Evolutionary conservation across 176 grass and related monocot genomes (phyloP).

Genomic region (Phyllostachys edulis): DNA sequence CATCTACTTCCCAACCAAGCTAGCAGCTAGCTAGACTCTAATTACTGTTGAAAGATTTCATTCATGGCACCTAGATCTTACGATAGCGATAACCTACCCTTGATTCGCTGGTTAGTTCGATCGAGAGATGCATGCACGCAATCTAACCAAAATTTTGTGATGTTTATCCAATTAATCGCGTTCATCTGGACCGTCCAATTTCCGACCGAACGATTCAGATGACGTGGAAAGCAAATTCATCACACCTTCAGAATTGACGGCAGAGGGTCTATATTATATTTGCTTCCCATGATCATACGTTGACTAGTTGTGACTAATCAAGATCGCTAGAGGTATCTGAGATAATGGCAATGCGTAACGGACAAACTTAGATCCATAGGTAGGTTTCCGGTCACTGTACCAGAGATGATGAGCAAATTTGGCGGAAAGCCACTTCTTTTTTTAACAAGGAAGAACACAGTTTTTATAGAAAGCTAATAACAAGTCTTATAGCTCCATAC

Average conservation of each 20-base stretch:
- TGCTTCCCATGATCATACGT: not conserved
- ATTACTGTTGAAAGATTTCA: not conserved
- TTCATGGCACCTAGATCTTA: not conserved
- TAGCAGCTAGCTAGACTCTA: slow-evolving; percentile 4
- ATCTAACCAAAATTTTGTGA: not conserved
- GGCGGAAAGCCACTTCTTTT: too few relatives aligned
- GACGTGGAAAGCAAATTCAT: not conserved
- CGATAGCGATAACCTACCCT: not conserved
- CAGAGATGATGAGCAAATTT: too few relatives aligned
- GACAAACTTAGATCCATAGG: too few relatives aligned
- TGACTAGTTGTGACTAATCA: not conserved
- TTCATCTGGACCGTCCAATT: not conserved
- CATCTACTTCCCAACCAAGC: slow-evolving; percentile 11
- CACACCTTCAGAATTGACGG: not conserved
- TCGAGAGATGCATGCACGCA: not conserved
- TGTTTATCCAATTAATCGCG: not conserved
- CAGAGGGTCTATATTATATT: not conserved
- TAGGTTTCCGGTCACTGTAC: too few relatives aligned
- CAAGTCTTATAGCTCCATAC: too few relatives aligned
- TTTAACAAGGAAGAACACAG: too few relatives aligned
- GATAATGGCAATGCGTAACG: too few relatives aligned
- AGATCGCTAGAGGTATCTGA: not conserved
- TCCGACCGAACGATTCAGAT: not conserved
- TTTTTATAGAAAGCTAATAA: too few relatives aligned
- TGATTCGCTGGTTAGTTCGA: not conserved